Conservation (phyloP, 306 rosid genomes). For the Medicago truncatula region DNA sequence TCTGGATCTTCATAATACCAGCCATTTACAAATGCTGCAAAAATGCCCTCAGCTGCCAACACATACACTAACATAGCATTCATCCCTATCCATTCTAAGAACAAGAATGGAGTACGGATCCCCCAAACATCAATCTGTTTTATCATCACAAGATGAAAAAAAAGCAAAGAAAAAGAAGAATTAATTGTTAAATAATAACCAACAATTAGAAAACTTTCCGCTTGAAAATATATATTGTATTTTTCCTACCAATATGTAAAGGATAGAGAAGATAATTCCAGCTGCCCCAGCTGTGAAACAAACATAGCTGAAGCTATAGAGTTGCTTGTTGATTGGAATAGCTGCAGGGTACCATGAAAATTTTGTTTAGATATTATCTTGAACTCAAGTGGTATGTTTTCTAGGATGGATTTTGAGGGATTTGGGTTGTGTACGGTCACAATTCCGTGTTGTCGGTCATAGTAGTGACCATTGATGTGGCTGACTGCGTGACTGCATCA, state of each 20-base stretch:
- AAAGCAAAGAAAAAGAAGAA: not conserved
- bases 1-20: slow-evolving; percentile 68
- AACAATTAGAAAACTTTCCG: not conserved
- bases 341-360: slow-evolving; percentile 54
- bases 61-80: slow-evolving; percentile 92
- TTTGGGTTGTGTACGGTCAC: not conserved
- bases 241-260: slow-evolving; percentile 69
- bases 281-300: slow-evolving; percentile 93
- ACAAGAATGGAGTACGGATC: slow-evolving; percentile 67
- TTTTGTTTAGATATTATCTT: not conserved
- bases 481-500: not conserved
- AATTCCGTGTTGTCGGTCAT: not conserved
- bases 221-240: not conserved
- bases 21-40: slow-evolving; percentile 88
- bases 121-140: slow-evolving; percentile 88
- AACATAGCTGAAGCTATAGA: slow-evolving; percentile 86
- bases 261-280: slow-evolving; percentile 75
- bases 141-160: not conserved
- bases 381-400: not conserved
- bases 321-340: slow-evolving; percentile 87
- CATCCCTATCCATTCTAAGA: slow-evolving; percentile 95
- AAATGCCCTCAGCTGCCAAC: slow-evolving; percentile 87
- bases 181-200: not conserved
- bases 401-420: not conserved
- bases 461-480: not conserved